phyloP scores from a whole-genome alignment of 768 basidiomycete species.

The Rhodotorula babjevae region DNA sequence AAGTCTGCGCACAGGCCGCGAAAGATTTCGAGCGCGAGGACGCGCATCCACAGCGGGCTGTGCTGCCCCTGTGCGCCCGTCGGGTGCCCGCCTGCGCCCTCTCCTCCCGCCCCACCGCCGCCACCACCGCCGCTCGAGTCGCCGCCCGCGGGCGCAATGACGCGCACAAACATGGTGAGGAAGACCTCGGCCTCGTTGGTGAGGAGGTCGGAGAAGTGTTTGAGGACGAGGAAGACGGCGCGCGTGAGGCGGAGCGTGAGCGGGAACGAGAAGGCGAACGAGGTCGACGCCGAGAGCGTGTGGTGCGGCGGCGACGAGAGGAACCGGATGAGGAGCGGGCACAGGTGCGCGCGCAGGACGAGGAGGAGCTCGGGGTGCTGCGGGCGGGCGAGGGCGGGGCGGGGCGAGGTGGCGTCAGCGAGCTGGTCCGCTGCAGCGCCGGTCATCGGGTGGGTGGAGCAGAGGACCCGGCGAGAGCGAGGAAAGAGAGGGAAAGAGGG shows the following conservation, averaged over 20 bases:
- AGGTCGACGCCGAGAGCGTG: conserved; percentile 43
- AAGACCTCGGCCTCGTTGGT: conserved; percentile 81
- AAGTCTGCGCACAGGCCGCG: conserved; percentile 78
- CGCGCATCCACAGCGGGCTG: conserved; percentile 74
- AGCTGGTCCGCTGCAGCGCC: no score
- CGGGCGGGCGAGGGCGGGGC: not conserved
- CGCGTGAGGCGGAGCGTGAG: conserved; percentile 79
- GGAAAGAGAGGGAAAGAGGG: not conserved
- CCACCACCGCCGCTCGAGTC: no score
- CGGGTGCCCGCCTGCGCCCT: conserved; percentile 43
- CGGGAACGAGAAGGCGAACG: conserved; percentile 48
- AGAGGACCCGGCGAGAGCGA: no score
- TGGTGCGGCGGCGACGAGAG: conserved; percentile 52
- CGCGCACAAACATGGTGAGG: conserved; percentile 55
- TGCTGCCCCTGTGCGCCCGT: conserved; percentile 41
- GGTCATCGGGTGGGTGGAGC: no score
- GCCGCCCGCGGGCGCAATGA: conserved; percentile 45
- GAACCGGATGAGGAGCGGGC: conserved; percentile 78
- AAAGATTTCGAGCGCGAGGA: conserved; percentile 86
- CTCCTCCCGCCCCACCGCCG: not conserved
- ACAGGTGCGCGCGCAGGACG: conserved; percentile 83
- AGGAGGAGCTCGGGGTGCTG: conserved; percentile 78
- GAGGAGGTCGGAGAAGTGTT: conserved; percentile 79
- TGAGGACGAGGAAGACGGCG: conserved; percentile 86
- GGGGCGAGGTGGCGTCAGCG: not conserved